Evolutionary conservation across 2,329 filamentous ascomycete genomes (phyloP), one percentile per base, ranked within the genome.

Genomic region (Erysiphe neolycopersici): DNA sequence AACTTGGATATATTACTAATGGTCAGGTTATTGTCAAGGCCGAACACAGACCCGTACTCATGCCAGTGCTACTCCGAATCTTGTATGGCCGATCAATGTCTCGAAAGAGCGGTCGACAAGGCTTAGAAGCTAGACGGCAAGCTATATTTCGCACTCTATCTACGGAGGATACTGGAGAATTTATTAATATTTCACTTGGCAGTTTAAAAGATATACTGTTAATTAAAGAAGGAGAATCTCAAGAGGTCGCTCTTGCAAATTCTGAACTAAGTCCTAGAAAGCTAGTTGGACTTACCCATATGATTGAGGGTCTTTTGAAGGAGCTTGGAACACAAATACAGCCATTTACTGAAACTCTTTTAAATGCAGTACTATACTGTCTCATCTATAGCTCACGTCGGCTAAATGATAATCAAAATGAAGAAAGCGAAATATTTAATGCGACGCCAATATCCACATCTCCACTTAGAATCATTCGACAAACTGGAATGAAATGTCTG

Each of bases 41-140:
- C 6, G 71, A 78, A 42, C 83, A 98, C 54, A 73, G 79, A 9
- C 54, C 63, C 3, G 70, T 73, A 39, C 60, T 94, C 32, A 81
- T 95, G 67, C 87, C 89, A 1, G 72, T 98, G 5, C 65, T 98
- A 22, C 68, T 98, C 31, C 72, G 85, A 41, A 61, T 98, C 31
- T 64, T 98, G 1, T 98, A 95, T 57, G 89, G 89, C 36, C 76
- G 83, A 50, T 76, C 87, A 39, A 83, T 95, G 43, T 78, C 80
- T 16, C 78, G 83, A 52, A 80, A 80, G 53, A 82, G 79, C 50
- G 81, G 80, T 12, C 78, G 78, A 48, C 76, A 83, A 53, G 82
- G 83, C 1, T 73, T 93, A 54, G 76, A 85, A 49, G 75, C 79
- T 3, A 82, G 80, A 45, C 70, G 89, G 50, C 69, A 95, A 43